Conservation (phyloP, 306 rosid species). For the Prunus kanzakura region DNA sequence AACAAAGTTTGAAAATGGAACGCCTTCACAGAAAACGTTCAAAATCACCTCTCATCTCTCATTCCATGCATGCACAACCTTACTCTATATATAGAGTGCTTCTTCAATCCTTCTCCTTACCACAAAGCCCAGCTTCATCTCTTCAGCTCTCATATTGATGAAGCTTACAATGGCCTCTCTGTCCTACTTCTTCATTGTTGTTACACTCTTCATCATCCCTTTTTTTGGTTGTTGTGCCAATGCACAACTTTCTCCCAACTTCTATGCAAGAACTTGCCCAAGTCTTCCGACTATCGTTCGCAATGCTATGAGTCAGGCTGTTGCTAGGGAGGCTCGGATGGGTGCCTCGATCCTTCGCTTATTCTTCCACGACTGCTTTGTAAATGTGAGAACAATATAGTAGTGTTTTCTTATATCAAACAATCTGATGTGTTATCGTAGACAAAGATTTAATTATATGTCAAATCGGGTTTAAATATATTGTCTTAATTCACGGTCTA, state of each 20-base stretch:
- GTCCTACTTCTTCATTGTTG: neutral
- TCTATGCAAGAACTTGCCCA: constrained; percentile 58
- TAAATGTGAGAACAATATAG: constrained; percentile 35
- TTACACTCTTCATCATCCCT: constrained; percentile 22
- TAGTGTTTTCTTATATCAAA: neutral
- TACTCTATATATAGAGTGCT: neutral
- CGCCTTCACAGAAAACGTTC: neutral
- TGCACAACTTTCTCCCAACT: constrained; percentile 58
- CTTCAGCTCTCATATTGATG: neutral
- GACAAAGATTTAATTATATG: too few species aligned
- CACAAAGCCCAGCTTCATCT: neutral
- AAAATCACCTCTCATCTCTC: neutral
- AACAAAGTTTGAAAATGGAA: constrained; percentile 2
- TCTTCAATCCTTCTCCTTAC: neutral
- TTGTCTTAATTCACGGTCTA: too few species aligned
- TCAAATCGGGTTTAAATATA: neutral
- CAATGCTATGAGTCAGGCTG: constrained; percentile 37
- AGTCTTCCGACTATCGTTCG: constrained; percentile 47
- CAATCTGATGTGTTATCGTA: neutral
- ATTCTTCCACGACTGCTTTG: constrained; percentile 92
- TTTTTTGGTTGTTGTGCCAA: constrained; percentile 29
- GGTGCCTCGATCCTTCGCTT: constrained; percentile 80
- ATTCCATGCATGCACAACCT: neutral
- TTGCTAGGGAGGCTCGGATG: constrained; percentile 42
- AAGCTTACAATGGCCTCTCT: neutral